Percentiles rank a stretch among this genome's conserved stretches.
These are phyloP conservation scores for Trichodelitschia bisporula DNA, from an alignment of 495 filamentous ascomycete genomes.

Conservation along the genomic window DNA sequence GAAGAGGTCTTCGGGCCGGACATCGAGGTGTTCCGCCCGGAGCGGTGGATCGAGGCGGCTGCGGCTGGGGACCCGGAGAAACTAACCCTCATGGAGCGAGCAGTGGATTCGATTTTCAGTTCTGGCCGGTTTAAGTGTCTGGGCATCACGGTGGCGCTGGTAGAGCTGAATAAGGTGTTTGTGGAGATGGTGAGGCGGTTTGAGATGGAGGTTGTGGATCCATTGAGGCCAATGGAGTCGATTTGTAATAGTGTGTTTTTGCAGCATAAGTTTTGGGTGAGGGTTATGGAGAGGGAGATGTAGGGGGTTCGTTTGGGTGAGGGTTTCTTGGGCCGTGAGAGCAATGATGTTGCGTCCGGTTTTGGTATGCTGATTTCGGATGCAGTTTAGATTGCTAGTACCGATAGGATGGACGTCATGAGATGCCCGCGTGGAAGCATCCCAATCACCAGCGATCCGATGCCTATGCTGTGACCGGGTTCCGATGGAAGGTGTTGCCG, in stretches of 20 bases:
- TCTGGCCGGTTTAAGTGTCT: constrained; percentile 17
- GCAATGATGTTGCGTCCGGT: too few species aligned
- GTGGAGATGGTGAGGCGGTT: constrained; percentile 23
- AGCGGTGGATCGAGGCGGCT: constrained; percentile 6
- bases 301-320: too few species aligned
- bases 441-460: too few species aligned
- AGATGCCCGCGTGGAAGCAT: too few species aligned
- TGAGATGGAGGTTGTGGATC: constrained; percentile 18
- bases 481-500: too few species aligned
- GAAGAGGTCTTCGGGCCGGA: constrained; percentile 2
- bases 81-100: constrained; percentile 4
- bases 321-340: too few species aligned
- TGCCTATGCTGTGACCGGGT: too few species aligned
- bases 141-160: constrained; percentile 15
- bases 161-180: constrained; percentile 27
- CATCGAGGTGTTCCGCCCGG: constrained; percentile 5
- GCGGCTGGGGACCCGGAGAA: too few species aligned
- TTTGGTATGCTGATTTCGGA: too few species aligned
- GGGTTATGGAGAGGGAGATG: constrained; percentile 3
- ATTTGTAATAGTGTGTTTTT: constrained; percentile 2
- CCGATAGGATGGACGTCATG: too few species aligned
- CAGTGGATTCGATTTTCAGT: constrained; percentile 13
- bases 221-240: constrained; percentile 18
- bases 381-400: too few species aligned
- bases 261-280: constrained; percentile 5